These are phyloP conservation scores for Aureobasidium sp. DNA, from an alignment of 2,329 filamentous ascomycete species.

Conservation along the genomic window DNA sequence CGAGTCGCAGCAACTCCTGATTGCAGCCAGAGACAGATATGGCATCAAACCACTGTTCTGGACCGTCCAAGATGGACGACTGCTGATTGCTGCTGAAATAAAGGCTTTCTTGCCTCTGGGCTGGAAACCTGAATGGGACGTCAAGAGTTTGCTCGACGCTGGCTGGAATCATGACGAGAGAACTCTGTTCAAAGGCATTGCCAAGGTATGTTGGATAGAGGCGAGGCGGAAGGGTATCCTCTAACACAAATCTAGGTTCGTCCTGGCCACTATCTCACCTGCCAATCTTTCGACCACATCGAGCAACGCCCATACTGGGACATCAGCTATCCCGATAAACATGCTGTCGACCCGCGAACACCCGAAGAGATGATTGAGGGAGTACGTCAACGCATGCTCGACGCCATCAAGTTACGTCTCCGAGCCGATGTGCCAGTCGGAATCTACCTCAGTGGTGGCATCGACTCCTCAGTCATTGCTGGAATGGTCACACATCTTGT, in stretches of 20 bases:
- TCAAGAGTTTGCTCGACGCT: slow-evolving; percentile 38
- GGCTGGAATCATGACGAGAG: slow-evolving; percentile 40
- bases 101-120: slow-evolving; percentile 49
- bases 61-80: slow-evolving; percentile 33
- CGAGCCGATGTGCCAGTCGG: slow-evolving; percentile 53
- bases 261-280: slow-evolving; percentile 41
- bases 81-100: slow-evolving; percentile 48
- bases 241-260: slow-evolving; percentile 28
- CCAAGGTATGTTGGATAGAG: slow-evolving; percentile 28
- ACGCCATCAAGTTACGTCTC: slow-evolving; percentile 47
- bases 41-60: slow-evolving; percentile 54
- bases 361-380: slow-evolving; percentile 46
- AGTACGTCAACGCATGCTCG: slow-evolving; percentile 45
- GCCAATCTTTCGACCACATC: slow-evolving; percentile 33
- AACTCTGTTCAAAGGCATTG: slow-evolving; percentile 47
- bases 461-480: slow-evolving; percentile 52
- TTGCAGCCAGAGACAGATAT: slow-evolving; percentile 49
- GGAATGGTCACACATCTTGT: slow-evolving; percentile 50
- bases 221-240: background rate
- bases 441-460: slow-evolving; percentile 51
- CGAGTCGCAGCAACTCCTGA: slow-evolving; percentile 34
- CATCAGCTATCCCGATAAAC: slow-evolving; percentile 45
- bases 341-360: slow-evolving; percentile 36
- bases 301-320: slow-evolving; percentile 48
- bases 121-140: slow-evolving; percentile 49